Evolutionary conservation across 2,329 filamentous ascomycete species (phyloP).

Genomic region (Colletotrichum destructivum): DNA sequence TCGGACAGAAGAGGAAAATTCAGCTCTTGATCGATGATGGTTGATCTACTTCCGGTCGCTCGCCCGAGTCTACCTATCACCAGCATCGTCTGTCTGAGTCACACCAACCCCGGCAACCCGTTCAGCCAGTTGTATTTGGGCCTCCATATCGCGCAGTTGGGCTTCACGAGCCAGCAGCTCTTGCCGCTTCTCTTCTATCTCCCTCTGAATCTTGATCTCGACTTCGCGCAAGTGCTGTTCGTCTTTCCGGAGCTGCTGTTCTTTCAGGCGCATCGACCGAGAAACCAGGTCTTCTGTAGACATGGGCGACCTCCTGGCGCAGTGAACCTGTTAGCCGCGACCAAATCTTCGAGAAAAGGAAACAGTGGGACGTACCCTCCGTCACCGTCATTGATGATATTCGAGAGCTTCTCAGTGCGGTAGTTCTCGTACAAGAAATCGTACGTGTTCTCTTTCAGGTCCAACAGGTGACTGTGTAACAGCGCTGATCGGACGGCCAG

Average conservation of each 20-base stretch:
- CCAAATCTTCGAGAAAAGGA: neutral
- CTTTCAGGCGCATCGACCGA: conserved; percentile 98
- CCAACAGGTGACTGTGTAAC: conserved; percentile 96
- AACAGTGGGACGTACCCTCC: neutral
- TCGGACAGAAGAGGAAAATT: neutral
- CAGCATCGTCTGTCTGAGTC: neutral
- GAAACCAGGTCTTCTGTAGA: conserved; percentile 97
- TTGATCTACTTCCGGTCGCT: neutral
- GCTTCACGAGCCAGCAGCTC: conserved; percentile 97
- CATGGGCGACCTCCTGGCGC: conserved; percentile 84
- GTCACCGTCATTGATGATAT: conserved; percentile 87
- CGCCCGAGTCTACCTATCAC: neutral
- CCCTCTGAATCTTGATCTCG: conserved; percentile 98
- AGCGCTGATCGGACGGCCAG: conserved; percentile 96
- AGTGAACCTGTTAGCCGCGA: neutral
- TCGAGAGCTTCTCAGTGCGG: conserved; percentile 99
- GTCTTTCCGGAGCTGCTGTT: conserved; percentile 98
- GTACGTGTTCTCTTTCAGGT: conserved; percentile 99
- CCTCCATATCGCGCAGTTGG: conserved; percentile 98
- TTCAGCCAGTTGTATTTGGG: conserved; percentile 62
- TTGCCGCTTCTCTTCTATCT: conserved; percentile 99
- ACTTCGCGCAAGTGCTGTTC: conserved; percentile 99
- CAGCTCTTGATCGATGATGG: neutral
- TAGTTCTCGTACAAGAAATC: conserved; percentile 99
- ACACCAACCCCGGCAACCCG: too few species aligned